Evolutionary conservation across 805 yeast species (phyloP).

Genomic region (Barnettozyma botsteinii): DNA sequence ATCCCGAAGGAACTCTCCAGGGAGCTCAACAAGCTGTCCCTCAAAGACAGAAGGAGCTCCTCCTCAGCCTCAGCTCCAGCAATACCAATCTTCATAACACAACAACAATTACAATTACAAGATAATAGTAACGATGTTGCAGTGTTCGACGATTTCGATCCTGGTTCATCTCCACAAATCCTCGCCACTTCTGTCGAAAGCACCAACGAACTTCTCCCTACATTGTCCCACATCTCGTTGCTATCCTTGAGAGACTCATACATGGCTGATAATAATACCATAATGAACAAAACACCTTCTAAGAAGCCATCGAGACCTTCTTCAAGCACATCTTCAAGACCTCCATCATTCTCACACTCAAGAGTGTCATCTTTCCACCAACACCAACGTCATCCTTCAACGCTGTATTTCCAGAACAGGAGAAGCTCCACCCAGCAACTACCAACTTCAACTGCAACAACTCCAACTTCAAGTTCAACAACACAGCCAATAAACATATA

Average conservation of each 20-base stretch:
- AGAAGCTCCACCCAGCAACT: slow-evolving; percentile 9
- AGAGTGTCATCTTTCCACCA: slow-evolving; percentile 20
- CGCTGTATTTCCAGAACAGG: background rate
- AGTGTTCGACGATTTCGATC: slow-evolving; percentile 17
- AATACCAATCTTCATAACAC: background rate
- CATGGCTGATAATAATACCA: too few species aligned
- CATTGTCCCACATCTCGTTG: slow-evolving; percentile 22
- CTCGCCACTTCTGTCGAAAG: slow-evolving; percentile 21
- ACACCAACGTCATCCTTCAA: slow-evolving; percentile 17
- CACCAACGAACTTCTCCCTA: slow-evolving; percentile 15
- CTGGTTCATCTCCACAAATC: slow-evolving; percentile 17
- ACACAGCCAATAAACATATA: slow-evolving; percentile 13
- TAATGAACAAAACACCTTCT: slow-evolving; percentile 1
- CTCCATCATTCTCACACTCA: slow-evolving; percentile 12
- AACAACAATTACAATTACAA: background rate
- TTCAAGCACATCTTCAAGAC: too few species aligned
- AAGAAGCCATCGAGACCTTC: slow-evolving; percentile 1
- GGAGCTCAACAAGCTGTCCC: too few species aligned
- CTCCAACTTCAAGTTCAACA: slow-evolving; percentile 9
- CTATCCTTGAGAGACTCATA: slow-evolving; percentile 19
- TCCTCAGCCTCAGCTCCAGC: too few species aligned
- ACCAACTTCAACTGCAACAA: slow-evolving; percentile 8
- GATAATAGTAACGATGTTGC: slow-evolving; percentile 15
- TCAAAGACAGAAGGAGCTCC: too few species aligned
- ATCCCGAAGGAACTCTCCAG: too few species aligned